A percentile compares a stretch with the other conserved stretches of the same genome.
These are phyloP conservation scores for Geotrichum carabidarum DNA, from an alignment of 1,139 yeast species.

Conservation along the genomic window DNA sequence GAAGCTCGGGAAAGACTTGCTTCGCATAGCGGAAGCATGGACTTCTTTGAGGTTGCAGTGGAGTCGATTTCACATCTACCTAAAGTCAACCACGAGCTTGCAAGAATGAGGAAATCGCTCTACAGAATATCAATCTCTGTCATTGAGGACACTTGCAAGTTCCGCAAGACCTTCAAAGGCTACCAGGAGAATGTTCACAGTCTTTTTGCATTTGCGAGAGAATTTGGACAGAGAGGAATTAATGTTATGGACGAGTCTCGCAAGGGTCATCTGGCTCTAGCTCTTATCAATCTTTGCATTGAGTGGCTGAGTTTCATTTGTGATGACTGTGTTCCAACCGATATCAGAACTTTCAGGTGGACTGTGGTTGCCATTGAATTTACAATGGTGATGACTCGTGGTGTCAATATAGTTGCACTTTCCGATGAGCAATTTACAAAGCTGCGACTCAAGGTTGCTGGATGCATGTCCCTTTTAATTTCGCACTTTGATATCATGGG, in stretches of 20 bases:
- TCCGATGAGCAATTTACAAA: slow-evolving; percentile 69
- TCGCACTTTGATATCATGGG: slow-evolving; percentile 99
- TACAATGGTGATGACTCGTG: slow-evolving; percentile 92
- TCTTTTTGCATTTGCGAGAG: slow-evolving; percentile 75
- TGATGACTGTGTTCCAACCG: slow-evolving; percentile 93
- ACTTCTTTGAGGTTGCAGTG: slow-evolving; percentile 47
- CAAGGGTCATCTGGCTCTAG: slow-evolving; percentile 65
- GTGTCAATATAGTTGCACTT: slow-evolving; percentile 78
- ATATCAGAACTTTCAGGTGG: slow-evolving; percentile 88
- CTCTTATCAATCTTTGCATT: slow-evolving; percentile 68
- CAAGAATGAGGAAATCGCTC: slow-evolving; percentile 60
- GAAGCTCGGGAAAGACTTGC: slow-evolving; percentile 42
- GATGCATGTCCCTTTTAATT: slow-evolving; percentile 87
- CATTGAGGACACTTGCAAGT: slow-evolving; percentile 56
- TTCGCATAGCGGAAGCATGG: slow-evolving; percentile 27
- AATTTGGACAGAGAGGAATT: slow-evolving; percentile 71
- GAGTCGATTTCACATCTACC: slow-evolving; percentile 70
- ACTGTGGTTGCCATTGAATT: slow-evolving; percentile 93
- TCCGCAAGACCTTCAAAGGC: slow-evolving; percentile 42
- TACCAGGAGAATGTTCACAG: slow-evolving; percentile 72
- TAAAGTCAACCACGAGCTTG: slow-evolving; percentile 69
- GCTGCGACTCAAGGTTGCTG: slow-evolving; percentile 79
- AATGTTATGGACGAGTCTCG: slow-evolving; percentile 59
- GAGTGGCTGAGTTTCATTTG: slow-evolving; percentile 92
- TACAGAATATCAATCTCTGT: slow-evolving; percentile 66